These are phyloP conservation scores for Marasmius oreades DNA, from an alignment of 1,284 basidiomycete genomes.

Conservation along the genomic window DNA sequence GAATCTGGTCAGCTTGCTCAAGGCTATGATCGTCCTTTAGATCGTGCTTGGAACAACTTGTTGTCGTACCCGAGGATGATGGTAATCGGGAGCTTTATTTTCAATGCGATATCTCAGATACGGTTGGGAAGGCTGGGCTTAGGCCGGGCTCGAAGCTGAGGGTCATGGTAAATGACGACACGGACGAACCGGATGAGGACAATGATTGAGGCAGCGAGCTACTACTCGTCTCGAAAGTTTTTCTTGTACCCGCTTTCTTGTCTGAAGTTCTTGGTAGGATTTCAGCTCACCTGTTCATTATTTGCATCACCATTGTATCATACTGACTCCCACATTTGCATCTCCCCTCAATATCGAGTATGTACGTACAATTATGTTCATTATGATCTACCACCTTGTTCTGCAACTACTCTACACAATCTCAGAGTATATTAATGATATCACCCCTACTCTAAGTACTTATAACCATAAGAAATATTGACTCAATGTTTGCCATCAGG, in stretches of 20 bases:
- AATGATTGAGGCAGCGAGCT: not conserved
- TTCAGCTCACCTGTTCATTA: not conserved
- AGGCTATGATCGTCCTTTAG: conserved; percentile 11
- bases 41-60: conserved; percentile 22
- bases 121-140: conserved; percentile 28
- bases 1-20: not conserved
- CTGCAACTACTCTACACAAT: too few species aligned
- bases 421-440: too few species aligned
- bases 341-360: not conserved
- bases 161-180: conserved; percentile 14
- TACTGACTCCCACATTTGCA: not conserved
- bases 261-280: not conserved
- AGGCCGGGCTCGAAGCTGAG: conserved; percentile 16
- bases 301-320: not conserved
- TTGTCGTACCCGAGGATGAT: conserved; percentile 22
- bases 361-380: not conserved
- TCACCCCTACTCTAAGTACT: too few species aligned
- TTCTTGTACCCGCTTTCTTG: not conserved
- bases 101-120: conserved; percentile 26
- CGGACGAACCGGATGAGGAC: conserved; percentile 1
- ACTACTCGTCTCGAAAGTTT: not conserved
- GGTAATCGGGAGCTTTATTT: conserved; percentile 20
- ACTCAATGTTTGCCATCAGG: not conserved
- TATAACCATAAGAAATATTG: too few species aligned
- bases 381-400: not conserved